These are phyloP conservation scores for Candida krabiensis DNA, from an alignment of 805 yeast genomes.

Conservation along the genomic window DNA sequence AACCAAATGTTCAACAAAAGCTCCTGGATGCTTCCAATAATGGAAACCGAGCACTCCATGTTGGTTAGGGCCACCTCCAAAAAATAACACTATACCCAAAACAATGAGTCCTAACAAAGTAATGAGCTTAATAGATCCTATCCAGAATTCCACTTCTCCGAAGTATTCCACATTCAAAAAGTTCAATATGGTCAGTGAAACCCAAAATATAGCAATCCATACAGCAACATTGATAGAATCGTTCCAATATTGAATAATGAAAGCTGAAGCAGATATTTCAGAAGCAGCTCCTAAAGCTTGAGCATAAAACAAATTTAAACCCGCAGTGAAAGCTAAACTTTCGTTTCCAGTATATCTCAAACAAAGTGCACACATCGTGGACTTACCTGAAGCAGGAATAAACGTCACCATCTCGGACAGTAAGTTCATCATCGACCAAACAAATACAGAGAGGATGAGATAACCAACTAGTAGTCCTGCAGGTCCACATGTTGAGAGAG, in stretches of 20 bases:
- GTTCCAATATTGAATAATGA: conserved; percentile 64
- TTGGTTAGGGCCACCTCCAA: conserved; percentile 63
- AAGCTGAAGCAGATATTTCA: conserved; percentile 63
- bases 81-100: conserved; percentile 54
- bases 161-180: conserved; percentile 50
- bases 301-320: conserved; percentile 47
- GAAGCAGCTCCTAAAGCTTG: conserved; percentile 55
- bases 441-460: conserved; percentile 58
- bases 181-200: conserved; percentile 46
- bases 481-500: conserved; percentile 34
- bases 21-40: conserved; percentile 39
- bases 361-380: conserved; percentile 53
- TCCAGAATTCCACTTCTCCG: conserved; percentile 65
- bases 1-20: conserved; percentile 49
- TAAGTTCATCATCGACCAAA: conserved; percentile 63
- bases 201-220: conserved; percentile 56
- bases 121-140: conserved; percentile 63
- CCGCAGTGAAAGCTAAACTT: conserved; percentile 60
- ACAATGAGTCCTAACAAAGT: conserved; percentile 63
- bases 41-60: conserved; percentile 46
- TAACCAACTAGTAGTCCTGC: conserved; percentile 59
- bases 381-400: conserved; percentile 62
- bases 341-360: conserved; percentile 41
- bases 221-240: conserved; percentile 57
- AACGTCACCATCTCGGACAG: conserved; percentile 70